These are phyloP conservation scores for Candida pseudoviswanathii DNA, from an alignment of 1,139 yeast species.

Conservation along the genomic window DNA sequence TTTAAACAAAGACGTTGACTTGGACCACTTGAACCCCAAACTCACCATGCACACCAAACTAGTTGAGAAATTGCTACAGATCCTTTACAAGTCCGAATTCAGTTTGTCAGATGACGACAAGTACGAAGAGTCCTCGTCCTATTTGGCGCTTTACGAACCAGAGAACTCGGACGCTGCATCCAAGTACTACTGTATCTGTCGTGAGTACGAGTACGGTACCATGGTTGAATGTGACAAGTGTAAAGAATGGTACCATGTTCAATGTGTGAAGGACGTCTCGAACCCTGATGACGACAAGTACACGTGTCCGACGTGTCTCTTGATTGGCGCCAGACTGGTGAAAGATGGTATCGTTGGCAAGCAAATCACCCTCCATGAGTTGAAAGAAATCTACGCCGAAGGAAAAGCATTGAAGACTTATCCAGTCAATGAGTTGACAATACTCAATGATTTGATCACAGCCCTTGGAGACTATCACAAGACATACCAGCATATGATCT, in stretches of 20 bases:
- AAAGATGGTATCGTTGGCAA: slow-evolving; percentile 20
- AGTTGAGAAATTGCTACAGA: slow-evolving; percentile 29
- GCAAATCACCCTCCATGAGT: slow-evolving; percentile 25
- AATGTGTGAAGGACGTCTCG: slow-evolving; percentile 52
- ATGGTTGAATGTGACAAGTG: slow-evolving; percentile 84
- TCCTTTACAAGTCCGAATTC: slow-evolving; percentile 34
- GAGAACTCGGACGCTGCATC: slow-evolving; percentile 13
- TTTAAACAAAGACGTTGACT: slow-evolving; percentile 21
- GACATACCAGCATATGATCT: slow-evolving; percentile 16
- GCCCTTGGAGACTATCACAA: slow-evolving; percentile 15
- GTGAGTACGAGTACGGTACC: slow-evolving; percentile 65
- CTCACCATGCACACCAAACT: slow-evolving; percentile 23
- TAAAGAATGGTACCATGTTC: slow-evolving; percentile 78
- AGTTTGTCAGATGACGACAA: slow-evolving; percentile 47
- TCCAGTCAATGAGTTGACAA: slow-evolving; percentile 41
- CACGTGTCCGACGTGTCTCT: slow-evolving; percentile 68
- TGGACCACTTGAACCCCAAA: slow-evolving; percentile 22
- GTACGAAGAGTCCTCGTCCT: slow-evolving; percentile 33
- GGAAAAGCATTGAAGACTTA: slow-evolving; percentile 37
- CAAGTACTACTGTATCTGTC: slow-evolving; percentile 65
- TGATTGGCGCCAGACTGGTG: slow-evolving; percentile 23
- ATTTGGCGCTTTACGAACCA: slow-evolving; percentile 17
- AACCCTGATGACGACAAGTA: slow-evolving; percentile 44
- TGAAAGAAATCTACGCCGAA: slow-evolving; percentile 23
- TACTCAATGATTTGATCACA: slow-evolving; percentile 24